Base-by-base conservation (phyloP, 163 green algal species). In the Volvox carteri region DNA sequence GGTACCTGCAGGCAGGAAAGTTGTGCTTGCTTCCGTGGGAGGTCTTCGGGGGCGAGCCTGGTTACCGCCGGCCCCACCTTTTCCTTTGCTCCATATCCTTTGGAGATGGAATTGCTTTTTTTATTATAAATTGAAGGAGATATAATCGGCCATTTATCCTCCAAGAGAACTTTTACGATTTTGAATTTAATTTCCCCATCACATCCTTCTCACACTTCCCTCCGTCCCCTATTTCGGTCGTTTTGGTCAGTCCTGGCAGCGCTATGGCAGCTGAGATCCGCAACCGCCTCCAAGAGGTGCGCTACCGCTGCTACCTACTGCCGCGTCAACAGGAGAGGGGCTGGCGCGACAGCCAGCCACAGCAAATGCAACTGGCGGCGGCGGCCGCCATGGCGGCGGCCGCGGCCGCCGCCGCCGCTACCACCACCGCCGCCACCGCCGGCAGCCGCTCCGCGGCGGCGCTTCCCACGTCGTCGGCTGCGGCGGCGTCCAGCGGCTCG, bases 191-290 rank as follows among this genome's bases (percentile, higher is more conserved):
- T n/a, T n/a, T n/a, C n/a, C n/a, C n/a, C n/a, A n/a, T n/a, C n/a
- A n/a, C n/a, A n/a, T n/a, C n/a, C n/a, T n/a, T n/a, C n/a, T n/a
- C n/a, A n/a, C n/a, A n/a, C n/a, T n/a, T n/a, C n/a, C n/a, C n/a
- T n/a, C n/a, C n/a, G n/a, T n/a, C n/a, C n/a, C n/a, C n/a, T n/a
- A n/a, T n/a, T n/a, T n/a, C n/a, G n/a, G n/a, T n/a, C n/a, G n/a
- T n/a, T n/a, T n/a, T n/a, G n/a, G n/a, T n/a, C 86, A 95, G 85
- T 72, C 87, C 50, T 85, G 93, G 84, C 85, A 90, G 35, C 78
- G 94, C 48, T 86, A 95, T 94, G 60, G 91, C 91, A 0, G 54
- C 90, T 6, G 91, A 95, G 75, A 78, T 93, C 30, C 72, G 86
- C 56, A 78, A 72, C 23, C 80, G 74, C 4, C 68, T 93, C 21